A percentile compares a stretch with the other conserved stretches of the same genome.
phyloP scores from a whole-genome alignment of 202 grass and related monocot species.

The Eragrostis tef region DNA sequence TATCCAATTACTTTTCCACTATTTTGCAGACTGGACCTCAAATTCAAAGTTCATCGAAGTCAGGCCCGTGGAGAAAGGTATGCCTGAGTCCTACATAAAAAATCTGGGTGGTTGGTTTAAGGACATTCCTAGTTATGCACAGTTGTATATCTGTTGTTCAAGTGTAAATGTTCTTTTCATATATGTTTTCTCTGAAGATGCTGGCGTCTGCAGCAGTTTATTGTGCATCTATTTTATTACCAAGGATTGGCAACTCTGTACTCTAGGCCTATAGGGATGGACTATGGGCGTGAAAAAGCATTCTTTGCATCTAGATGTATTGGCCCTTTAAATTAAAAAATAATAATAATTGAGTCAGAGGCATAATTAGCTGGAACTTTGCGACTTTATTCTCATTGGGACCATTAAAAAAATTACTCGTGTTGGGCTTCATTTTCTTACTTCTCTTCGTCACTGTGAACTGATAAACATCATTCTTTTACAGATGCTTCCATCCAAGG shows the following conservation, averaged over 20 bases:
- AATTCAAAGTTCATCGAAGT: constrained; percentile 89
- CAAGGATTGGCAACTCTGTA: constrained; percentile 3
- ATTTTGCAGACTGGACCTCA: constrained; percentile 61
- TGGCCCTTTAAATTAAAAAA: not conserved
- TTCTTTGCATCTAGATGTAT: not conserved
- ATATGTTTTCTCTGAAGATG: not conserved
- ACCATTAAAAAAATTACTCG: not conserved
- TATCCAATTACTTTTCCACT: constrained; percentile 39
- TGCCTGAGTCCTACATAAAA: constrained; percentile 26
- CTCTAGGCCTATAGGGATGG: not conserved
- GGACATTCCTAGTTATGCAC: not conserved
- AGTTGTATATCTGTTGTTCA: constrained; percentile 6
- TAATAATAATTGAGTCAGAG: not conserved
- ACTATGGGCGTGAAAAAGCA: not conserved
- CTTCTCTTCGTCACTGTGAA: constrained; percentile 23
- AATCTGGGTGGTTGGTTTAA: constrained; percentile 21
- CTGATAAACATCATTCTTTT: constrained; percentile 26
- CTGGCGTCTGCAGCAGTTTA: not conserved
- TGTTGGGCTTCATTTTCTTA: constrained; percentile 25
- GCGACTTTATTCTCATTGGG: no score
- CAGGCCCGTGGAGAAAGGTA: constrained; percentile 95
- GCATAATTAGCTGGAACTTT: not conserved
- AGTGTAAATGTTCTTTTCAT: constrained; percentile 20
- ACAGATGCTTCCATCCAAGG: constrained; percentile 99
- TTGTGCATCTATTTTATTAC: not conserved